These are phyloP conservation scores for Aspergillus wentii DNA, from an alignment of 495 filamentous ascomycete genomes.

Conservation along the genomic window DNA sequence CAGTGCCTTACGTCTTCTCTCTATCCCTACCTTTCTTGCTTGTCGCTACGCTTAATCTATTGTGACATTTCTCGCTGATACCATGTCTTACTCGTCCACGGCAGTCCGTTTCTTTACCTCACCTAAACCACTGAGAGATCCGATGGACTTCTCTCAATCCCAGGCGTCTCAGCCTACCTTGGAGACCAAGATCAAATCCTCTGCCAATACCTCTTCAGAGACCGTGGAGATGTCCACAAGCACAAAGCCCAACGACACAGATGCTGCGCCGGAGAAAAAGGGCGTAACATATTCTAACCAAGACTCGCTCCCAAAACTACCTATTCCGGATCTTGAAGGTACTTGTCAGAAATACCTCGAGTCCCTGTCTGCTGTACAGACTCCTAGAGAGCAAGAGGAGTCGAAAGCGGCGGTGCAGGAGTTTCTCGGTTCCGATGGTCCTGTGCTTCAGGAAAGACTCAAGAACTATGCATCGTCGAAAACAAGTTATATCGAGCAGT, in stretches of 20 bases:
- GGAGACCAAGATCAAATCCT: conserved; percentile 15
- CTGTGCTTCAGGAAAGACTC: conserved; percentile 78
- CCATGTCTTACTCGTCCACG: conserved; percentile 42
- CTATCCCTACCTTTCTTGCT: conserved; percentile 70
- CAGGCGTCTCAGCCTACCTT: conserved; percentile 8
- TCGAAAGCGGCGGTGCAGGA: conserved; percentile 76
- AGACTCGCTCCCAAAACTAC: conserved; percentile 84
- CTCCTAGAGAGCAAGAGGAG: conserved; percentile 74
- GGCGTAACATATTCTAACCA: conserved; percentile 82
- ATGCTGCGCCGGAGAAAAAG: conserved; percentile 16
- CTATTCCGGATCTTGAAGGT: conserved; percentile 84
- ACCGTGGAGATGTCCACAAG: conserved; percentile 5
- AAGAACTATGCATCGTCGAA: conserved; percentile 91
- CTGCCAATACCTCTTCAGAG: conserved; percentile 2
- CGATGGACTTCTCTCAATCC: conserved; percentile 27
- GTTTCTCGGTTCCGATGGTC: conserved; percentile 80
- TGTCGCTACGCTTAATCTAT: conserved; percentile 61
- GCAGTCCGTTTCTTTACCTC: conserved; percentile 54
- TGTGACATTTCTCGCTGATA: conserved; percentile 33
- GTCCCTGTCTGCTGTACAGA: conserved; percentile 79
- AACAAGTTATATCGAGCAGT: conserved; percentile 97
- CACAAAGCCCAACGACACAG: background rate
- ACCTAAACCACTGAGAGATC: conserved; percentile 57
- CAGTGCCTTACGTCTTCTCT: conserved; percentile 76
- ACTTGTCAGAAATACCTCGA: conserved; percentile 77